Conservation (phyloP, 139 green algal species). For the Chlorella sp. region DNA sequence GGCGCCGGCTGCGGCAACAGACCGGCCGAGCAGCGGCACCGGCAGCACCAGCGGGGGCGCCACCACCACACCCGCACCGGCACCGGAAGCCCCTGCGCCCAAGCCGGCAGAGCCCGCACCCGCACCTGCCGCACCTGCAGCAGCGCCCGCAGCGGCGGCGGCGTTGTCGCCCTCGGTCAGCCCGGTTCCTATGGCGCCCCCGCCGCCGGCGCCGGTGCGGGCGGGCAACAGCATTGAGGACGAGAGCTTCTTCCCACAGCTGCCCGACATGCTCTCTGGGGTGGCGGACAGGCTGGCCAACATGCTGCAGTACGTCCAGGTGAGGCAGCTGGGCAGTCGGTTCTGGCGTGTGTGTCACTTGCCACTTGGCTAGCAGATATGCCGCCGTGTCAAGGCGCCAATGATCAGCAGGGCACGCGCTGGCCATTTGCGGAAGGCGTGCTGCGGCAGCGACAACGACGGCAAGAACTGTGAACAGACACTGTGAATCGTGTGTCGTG, state of each 20-base stretch:
- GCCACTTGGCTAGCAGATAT: not conserved
- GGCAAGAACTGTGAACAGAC: not conserved
- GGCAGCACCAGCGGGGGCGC: too few species aligned
- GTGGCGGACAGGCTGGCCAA: conserved; percentile 10
- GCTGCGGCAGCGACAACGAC: not conserved
- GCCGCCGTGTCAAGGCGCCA: not conserved
- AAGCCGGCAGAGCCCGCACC: not conserved
- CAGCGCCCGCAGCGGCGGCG: too few species aligned
- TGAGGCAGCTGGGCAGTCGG: not conserved
- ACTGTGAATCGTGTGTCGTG: not conserved
- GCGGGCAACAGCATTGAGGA: conserved; percentile 53
- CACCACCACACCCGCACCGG: too few species aligned
- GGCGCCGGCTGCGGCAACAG: not conserved
- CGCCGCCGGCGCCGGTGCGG: not conserved
- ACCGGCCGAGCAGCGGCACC: not conserved
- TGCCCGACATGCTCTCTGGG: conserved; percentile 32
- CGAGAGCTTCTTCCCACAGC: conserved; percentile 52
- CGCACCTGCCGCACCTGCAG: not conserved
- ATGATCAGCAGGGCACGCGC: conserved; percentile 3
- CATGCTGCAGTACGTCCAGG: conserved; percentile 7
- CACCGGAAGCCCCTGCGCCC: not conserved
- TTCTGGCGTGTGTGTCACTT: not conserved
- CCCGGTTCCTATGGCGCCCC: not conserved
- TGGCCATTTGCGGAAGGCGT: too few species aligned
- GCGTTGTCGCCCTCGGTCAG: not conserved